Evolutionary conservation across 1,284 basidiomycete genomes (phyloP), one percentile per base, ranked within the genome.

Genomic region (Ceratobasidium sp.): DNA sequence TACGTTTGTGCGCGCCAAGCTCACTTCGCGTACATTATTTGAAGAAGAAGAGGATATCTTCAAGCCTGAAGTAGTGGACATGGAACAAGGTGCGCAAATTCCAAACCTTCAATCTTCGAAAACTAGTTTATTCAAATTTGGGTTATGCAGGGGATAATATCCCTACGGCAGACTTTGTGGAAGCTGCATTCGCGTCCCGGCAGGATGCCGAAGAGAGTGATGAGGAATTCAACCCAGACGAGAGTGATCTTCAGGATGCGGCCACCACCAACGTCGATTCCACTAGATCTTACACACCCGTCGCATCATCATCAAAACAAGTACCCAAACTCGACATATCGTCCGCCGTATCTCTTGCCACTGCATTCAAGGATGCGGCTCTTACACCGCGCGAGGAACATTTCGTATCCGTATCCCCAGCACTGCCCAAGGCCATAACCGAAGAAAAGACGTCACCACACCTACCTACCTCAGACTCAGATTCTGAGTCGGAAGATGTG

Each of bases 151-250:
- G 70, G 33, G 64, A 63, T 36, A 46, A 33, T 42, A 58, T 53
- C 21, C 73, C 73, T 7, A 72, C 70, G 9, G 73, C 73, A 0
- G 58, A 69, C 28, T 36, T 42, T n/a, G 58, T 74, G 9, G 71
- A 74, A 30, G 53, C 72, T 30, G 56, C 66, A 44, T 74, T 74
- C 42, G 76, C 81, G 84, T 86, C 88, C 88, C 89, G 86, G 79
- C 88, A 89, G 77, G 88, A 88, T 87, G 88, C 88, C 86, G 77
- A 80, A 79, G 80, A 83, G 83, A 79, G 85, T 81, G 87, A 89
- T 88, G 82, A 82, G 81, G 62, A 58, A 48, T 59, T 33, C 12
- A 46, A n/a, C 25, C 23, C 44, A 25, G 67, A 56, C 42, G 73
- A 62, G n/a, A 63, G n/a, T 28, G 73, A 73, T 40, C 16, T 70